A percentile compares a stretch with the other conserved stretches of the same genome.
Conservation (phyloP, 179 eudicot genomes). For the Spinacia oleracea region DNA sequence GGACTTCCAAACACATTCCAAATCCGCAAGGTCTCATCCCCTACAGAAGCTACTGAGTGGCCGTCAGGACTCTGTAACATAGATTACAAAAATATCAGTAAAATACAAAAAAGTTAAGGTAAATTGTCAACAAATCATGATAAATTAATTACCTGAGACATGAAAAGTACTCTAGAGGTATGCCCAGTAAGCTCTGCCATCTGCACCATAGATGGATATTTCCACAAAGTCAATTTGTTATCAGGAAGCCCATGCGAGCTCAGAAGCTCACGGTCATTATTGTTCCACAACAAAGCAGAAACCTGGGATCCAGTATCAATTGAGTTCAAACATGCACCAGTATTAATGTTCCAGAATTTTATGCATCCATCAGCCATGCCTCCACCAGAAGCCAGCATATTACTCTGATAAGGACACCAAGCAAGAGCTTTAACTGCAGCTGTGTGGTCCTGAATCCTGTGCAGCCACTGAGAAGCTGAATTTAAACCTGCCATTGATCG, state of each 20-base stretch:
- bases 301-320: conserved; percentile 68
- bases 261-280: conserved; percentile 68
- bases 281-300: conserved; percentile 67
- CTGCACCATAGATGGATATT: conserved; percentile 77
- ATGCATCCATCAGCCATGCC: conserved; percentile 70
- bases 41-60: conserved; percentile 58
- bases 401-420: conserved; percentile 82
- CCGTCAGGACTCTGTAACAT: conserved; percentile 54
- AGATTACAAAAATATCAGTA: neutral
- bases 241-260: conserved; percentile 77
- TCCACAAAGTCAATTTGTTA: conserved; percentile 79
- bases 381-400: conserved; percentile 75
- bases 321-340: conserved; percentile 70
- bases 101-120: neutral
- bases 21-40: conserved; percentile 57
- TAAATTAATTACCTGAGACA: conserved; percentile 38
- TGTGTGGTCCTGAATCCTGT: conserved; percentile 74
- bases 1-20: conserved; percentile 67
- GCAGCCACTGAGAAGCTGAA: conserved; percentile 57
- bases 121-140: neutral
- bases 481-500: conserved; percentile 52
- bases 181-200: conserved; percentile 70
- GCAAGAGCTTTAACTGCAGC: conserved; percentile 88
- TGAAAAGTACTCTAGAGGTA: conserved; percentile 67
- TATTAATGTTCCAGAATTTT: conserved; percentile 76